Percentiles rank a stretch among this genome's conserved stretches.
These are phyloP conservation scores for Lycium barbarum DNA, from an alignment of 257 asterid species.

Conservation along the genomic window DNA sequence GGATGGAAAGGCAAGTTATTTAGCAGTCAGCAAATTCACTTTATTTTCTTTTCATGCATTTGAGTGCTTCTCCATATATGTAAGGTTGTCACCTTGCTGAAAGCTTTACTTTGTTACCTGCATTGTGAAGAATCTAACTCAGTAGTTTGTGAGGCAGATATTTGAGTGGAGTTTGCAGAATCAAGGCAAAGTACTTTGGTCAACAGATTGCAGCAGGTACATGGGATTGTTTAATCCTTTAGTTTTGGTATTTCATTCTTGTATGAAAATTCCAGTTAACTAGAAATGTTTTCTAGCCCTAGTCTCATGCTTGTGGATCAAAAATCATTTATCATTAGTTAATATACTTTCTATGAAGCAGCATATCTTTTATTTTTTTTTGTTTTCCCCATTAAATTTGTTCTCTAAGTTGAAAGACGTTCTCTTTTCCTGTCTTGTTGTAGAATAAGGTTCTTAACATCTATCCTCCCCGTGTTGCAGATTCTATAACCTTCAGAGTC, in stretches of 20 bases:
- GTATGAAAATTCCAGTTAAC: conserved; percentile 1
- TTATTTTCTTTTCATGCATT: conserved; percentile 27
- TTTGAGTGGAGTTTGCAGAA: conserved; percentile 97
- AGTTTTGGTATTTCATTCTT: conserved; percentile 18
- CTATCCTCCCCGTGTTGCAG: conserved; percentile 39
- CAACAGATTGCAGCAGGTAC: conserved; percentile 85
- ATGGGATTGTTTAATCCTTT: conserved; percentile 25
- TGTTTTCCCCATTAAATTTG: background rate
- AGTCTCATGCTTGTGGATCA: conserved; percentile 15
- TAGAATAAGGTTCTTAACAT: background rate
- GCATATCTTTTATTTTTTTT: background rate
- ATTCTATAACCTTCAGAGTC: conserved; percentile 61
- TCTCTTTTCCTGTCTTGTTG: background rate
- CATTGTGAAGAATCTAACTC: conserved; percentile 22
- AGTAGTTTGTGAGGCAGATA: conserved; percentile 58
- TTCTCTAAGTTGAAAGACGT: background rate
- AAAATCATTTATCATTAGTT: background rate
- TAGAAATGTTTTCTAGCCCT: background rate
- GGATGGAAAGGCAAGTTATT: conserved; percentile 85
- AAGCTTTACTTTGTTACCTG: background rate
- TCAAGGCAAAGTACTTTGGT: conserved; percentile 94
- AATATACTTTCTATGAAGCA: conserved; percentile 5
- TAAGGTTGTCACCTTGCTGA: background rate
- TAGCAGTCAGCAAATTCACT: conserved; percentile 35
- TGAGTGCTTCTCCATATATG: conserved; percentile 24